Evolutionary conservation across 2,329 filamentous ascomycete genomes (phyloP).

Genomic region (Fusarium nygamai): DNA sequence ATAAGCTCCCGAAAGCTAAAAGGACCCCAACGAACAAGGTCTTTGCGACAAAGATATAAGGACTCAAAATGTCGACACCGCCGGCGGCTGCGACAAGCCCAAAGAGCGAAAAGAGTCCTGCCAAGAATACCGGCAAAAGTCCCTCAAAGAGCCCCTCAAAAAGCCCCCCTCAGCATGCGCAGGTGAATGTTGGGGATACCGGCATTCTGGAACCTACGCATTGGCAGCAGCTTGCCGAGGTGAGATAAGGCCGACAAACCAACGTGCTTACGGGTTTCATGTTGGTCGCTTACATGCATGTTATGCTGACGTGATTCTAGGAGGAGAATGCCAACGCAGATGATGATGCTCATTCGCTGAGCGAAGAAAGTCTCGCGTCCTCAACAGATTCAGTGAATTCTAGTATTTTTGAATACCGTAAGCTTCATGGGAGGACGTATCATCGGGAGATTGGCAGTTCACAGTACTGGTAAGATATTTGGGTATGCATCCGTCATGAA

Average conservation of each 20-base stretch:
- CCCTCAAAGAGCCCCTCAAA: slow-evolving; percentile 12
- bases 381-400: slow-evolving; percentile 9
- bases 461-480: slow-evolving; percentile 2
- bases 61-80: slow-evolving; percentile 4
- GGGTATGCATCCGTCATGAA: rapidly evolving
- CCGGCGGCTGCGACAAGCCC: slow-evolving; percentile 12
- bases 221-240: slow-evolving; percentile 19
- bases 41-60: not conserved
- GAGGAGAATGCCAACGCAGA: not conserved
- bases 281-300: not conserved
- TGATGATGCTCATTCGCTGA: slow-evolving; percentile 2
- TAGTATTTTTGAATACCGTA: slow-evolving; percentile 17
- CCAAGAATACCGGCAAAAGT: not conserved
- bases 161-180: slow-evolving; percentile 1
- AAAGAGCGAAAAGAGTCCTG: not conserved
- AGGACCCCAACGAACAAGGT: not conserved
- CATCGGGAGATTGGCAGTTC: slow-evolving; percentile 11
- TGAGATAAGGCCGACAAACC: not conserved
- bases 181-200: not conserved
- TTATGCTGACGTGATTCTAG: not conserved
- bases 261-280: not conserved
- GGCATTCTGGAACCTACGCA: slow-evolving; percentile 5
- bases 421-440: slow-evolving; percentile 16
- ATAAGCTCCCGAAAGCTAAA: not conserved
- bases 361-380: not conserved